Conservation (phyloP, 331 rosid genomes). For the Rosa hybrid region DNA sequence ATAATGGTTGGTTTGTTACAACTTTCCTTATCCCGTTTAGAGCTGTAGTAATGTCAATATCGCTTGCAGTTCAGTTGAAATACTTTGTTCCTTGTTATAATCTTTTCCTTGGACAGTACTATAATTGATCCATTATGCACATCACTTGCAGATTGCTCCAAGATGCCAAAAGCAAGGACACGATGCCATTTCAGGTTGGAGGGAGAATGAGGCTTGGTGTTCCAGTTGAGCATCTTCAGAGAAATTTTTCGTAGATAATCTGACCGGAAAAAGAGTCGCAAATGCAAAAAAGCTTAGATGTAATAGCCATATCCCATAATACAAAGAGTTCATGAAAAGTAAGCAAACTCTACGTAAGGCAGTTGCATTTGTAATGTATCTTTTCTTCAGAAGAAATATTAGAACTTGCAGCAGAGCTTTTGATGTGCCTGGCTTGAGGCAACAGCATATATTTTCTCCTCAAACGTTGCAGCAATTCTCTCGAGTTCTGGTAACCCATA, state of each 20-base stretch:
- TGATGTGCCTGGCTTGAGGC: conserved; percentile 65
- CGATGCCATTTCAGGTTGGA: neutral
- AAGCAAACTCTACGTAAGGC: neutral
- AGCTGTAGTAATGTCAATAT: no score
- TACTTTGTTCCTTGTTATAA: no score
- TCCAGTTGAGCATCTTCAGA: conserved; percentile 50
- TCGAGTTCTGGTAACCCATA: conserved; percentile 52
- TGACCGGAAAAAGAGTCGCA: conserved; percentile 17
- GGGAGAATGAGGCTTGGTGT: neutral
- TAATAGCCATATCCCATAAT: neutral
- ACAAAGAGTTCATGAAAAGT: neutral
- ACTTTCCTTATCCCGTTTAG: no score
- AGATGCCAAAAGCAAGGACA: neutral
- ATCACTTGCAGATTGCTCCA: no score
- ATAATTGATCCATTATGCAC: no score
- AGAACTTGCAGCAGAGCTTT: neutral
- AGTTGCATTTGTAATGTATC: neutral
- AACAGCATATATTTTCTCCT: conserved; percentile 52
- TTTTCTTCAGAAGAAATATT: neutral
- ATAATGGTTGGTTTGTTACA: no score
- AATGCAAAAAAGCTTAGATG: neutral
- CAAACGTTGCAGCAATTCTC: conserved; percentile 68
- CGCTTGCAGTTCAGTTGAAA: no score
- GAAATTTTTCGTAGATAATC: conserved; percentile 54
- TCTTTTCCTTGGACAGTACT: no score